Evolutionary conservation across 179 eudicot species (phyloP), one percentile per base, ranked within the genome.

Genomic region (Actinidia arguta): DNA sequence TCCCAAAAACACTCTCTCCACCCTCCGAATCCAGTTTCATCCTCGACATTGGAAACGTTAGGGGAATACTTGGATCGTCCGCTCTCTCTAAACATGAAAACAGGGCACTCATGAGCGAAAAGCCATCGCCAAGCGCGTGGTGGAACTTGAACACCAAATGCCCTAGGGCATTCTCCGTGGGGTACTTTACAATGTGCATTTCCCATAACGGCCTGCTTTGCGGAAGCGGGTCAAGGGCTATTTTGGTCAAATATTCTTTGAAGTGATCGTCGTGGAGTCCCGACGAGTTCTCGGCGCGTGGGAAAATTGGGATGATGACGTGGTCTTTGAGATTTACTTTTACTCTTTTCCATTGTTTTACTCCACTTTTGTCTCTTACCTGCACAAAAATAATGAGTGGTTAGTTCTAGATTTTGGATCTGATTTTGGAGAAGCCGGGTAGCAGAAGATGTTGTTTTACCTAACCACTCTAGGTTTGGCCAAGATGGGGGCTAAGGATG

Each of bases 41-140:
- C 42, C 76, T 36, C 0, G 78, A 25, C 54, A 9, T 1, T 6
- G 98, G 98, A 64, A 95, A 94, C 3, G 93, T 93, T n/a, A 93
- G 62, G 8, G 98, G 93, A 63, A 91, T 83, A 6, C 90, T 79
- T 16, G 98, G 94, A 59, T 92, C 58, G 54, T 94, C 97, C 4
- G 93, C 91, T 83, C 97, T 76, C 75, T 92, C 85, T 62, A 93
- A 76, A 82, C 94, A 92, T 16, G 97, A 94, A 68, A 94, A 92
- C 44, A 94, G 95, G 25, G 97, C 96, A 2, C 97, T 97, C 97
- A 94, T 94, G 0, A 94, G 73, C 17, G 97, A 93, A 80, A 85
- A 94, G 8, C 98, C 98, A 31, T 94, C 97, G 0, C 98, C 98
- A 13, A 95, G 83, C 2, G 96, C 90, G 75, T 95, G 98, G 78